Percentiles rank a stretch among this genome's conserved stretches.
Evolutionary conservation across 371 early-diverging fungal genomes (phyloP).

Genomic region (Choanephora cucurbitarum): DNA sequence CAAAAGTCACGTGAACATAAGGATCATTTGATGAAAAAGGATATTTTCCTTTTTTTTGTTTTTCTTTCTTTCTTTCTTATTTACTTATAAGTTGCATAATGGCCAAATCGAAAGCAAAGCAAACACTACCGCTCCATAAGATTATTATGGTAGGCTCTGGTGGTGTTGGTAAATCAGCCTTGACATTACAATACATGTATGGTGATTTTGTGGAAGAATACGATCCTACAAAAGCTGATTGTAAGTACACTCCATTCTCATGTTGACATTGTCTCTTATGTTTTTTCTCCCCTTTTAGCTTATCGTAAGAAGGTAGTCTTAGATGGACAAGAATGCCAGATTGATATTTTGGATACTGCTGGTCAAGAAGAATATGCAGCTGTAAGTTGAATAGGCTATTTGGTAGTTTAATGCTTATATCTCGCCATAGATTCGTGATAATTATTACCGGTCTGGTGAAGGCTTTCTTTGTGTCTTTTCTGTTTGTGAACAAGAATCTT

Average conservation of each 20-base stretch:
- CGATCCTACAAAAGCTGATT: constrained; percentile 96
- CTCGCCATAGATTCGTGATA: constrained; percentile 77
- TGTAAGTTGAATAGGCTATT: constrained; percentile 40
- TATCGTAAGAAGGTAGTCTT: constrained; percentile 73
- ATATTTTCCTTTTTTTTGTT: constrained; percentile 2
- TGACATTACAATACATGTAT: constrained; percentile 91
- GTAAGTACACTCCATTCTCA: constrained; percentile 28
- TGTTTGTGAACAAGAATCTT: constrained; percentile 79
- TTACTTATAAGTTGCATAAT: constrained; percentile 6
- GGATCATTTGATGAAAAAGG: too few relatives aligned
- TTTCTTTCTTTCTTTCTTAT: neutral
- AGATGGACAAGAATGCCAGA: constrained; percentile 76
- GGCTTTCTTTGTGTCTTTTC: constrained; percentile 91
- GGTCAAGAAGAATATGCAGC: constrained; percentile 91
- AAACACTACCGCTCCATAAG: constrained; percentile 78
- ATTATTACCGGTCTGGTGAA: constrained; percentile 90
- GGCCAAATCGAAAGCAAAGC: constrained; percentile 53
- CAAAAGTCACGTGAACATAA: too few relatives aligned
- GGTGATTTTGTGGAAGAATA: constrained; percentile 95
- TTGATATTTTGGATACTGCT: constrained; percentile 94
- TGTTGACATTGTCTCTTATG: neutral
- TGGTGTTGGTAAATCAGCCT: constrained; percentile 93
- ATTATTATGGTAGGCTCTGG: constrained; percentile 94
- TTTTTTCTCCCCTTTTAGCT: constrained; percentile 25
- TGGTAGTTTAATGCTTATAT: neutral